Percentiles rank a stretch among this genome's conserved stretches.
Evolutionary conservation across 192 early-diverging fungal genomes (phyloP).

Genomic region (Phycomyces blakesleeanus): DNA sequence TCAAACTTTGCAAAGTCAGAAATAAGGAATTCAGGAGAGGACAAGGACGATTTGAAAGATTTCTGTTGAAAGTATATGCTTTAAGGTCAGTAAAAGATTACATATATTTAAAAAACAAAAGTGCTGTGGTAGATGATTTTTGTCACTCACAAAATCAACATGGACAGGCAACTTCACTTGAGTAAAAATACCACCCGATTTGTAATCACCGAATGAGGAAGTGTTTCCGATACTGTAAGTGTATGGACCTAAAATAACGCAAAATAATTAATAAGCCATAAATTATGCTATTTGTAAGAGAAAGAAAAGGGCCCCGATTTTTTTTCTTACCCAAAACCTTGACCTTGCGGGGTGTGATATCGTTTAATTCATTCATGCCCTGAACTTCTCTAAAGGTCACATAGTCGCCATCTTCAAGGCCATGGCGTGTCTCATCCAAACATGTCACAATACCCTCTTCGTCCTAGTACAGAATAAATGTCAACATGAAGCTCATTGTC

Average conservation of each 20-base stretch:
- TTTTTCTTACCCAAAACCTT: constrained; percentile 62
- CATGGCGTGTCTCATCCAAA: constrained; percentile 94
- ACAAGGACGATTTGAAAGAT: constrained; percentile 70
- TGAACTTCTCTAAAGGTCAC: constrained; percentile 92
- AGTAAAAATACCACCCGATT: constrained; percentile 84
- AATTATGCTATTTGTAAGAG: neutral
- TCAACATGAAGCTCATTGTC: neutral
- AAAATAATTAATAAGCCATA: neutral
- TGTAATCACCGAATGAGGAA: constrained; percentile 66
- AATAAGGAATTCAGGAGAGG: constrained; percentile 77
- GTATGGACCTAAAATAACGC: constrained; percentile 65
- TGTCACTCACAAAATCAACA: constrained; percentile 71
- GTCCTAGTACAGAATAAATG: constrained; percentile 32
- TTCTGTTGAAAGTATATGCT: constrained; percentile 49
- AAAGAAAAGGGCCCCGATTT: neutral
- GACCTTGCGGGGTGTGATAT: constrained; percentile 70
- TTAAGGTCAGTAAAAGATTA: too few species aligned
- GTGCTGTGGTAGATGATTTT: neutral
- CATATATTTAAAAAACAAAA: too few species aligned
- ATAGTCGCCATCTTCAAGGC: constrained; percentile 94
- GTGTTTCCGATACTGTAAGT: constrained; percentile 97
- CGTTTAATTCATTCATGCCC: constrained; percentile 91
- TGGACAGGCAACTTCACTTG: constrained; percentile 93
- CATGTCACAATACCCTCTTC: constrained; percentile 88
- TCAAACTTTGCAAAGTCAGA: constrained; percentile 99